Conservation (phyloP, 768 basidiomycete genomes). For the Pisolithus sp. region DNA sequence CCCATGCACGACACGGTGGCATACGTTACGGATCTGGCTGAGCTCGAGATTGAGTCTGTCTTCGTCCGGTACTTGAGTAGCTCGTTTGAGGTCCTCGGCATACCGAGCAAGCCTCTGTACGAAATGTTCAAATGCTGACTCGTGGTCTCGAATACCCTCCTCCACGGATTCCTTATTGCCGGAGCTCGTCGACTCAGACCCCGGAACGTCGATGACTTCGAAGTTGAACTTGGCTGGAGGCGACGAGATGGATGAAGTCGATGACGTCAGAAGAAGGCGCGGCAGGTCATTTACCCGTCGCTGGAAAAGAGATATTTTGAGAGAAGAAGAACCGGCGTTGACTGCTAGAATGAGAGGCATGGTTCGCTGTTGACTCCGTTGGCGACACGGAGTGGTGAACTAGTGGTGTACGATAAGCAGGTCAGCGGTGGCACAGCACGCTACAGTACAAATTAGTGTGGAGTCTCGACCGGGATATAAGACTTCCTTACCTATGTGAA, state of each 20-base stretch:
- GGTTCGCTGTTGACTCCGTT: constrained; percentile 17
- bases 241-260: constrained; percentile 51
- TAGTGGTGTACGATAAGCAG: too few species aligned
- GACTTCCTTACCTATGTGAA: too few species aligned
- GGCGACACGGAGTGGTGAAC: too few species aligned
- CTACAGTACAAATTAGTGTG: too few species aligned
- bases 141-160: constrained; percentile 45
- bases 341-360: constrained; percentile 54
- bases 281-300: constrained; percentile 26
- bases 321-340: constrained; percentile 81
- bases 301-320: constrained; percentile 71
- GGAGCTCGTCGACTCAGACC: neutral
- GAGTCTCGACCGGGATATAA: too few species aligned
- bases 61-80: neutral
- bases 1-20: constrained; percentile 84
- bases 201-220: constrained; percentile 9
- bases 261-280: constrained; percentile 44
- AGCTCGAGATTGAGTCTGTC: constrained; percentile 30
- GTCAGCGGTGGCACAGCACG: too few species aligned
- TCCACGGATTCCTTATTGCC: constrained; percentile 22
- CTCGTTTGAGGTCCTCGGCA: constrained; percentile 3
- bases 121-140: constrained; percentile 57
- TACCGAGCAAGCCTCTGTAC: constrained; percentile 40
- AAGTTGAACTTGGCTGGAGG: constrained; percentile 50
- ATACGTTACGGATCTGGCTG: constrained; percentile 45